These are phyloP conservation scores for Scorias spongiosa DNA, from an alignment of 2,329 filamentous ascomycete genomes.

Conservation along the genomic window DNA sequence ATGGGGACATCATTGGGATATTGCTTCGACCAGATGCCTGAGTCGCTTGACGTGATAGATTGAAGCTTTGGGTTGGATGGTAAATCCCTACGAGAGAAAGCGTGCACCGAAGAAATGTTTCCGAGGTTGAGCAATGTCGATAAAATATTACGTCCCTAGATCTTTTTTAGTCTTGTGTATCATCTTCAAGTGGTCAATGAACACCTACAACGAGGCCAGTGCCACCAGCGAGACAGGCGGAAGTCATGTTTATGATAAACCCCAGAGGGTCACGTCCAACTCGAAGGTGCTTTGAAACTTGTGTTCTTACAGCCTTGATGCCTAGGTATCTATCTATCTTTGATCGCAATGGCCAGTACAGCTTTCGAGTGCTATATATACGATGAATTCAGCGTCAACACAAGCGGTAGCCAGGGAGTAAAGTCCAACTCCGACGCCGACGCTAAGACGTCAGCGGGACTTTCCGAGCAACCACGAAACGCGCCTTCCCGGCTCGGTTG, in stretches of 20 bases:
- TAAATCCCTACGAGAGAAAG: slow-evolving; percentile 52
- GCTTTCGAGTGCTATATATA: too few species aligned
- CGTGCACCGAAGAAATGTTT: slow-evolving; percentile 39
- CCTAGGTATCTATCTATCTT: too few species aligned
- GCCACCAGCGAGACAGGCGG: slow-evolving; percentile 44
- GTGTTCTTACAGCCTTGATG: too few species aligned
- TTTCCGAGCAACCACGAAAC: too few species aligned
- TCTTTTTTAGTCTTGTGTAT: slow-evolving; percentile 12
- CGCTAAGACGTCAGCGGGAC: too few species aligned
- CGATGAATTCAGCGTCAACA: too few species aligned
- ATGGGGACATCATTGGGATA: slow-evolving; percentile 46
- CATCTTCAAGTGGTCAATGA: slow-evolving; percentile 1
- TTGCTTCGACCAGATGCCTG: slow-evolving; percentile 48
- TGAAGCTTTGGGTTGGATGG: slow-evolving; percentile 44
- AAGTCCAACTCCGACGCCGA: too few species aligned
- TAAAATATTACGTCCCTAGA: slow-evolving; percentile 60
- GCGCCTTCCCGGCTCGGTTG: too few species aligned
- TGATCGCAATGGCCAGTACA: too few species aligned
- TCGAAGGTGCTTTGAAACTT: too few species aligned
- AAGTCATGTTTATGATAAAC: slow-evolving; percentile 23
- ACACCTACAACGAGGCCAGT: slow-evolving; percentile 44
- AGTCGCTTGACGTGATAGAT: slow-evolving; percentile 52
- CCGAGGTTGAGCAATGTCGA: slow-evolving; percentile 40
- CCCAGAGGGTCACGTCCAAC: too few species aligned
- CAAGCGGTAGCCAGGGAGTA: too few species aligned